phyloP scores from a whole-genome alignment of 495 filamentous ascomycete species.

The Xylaria bambusicola region DNA sequence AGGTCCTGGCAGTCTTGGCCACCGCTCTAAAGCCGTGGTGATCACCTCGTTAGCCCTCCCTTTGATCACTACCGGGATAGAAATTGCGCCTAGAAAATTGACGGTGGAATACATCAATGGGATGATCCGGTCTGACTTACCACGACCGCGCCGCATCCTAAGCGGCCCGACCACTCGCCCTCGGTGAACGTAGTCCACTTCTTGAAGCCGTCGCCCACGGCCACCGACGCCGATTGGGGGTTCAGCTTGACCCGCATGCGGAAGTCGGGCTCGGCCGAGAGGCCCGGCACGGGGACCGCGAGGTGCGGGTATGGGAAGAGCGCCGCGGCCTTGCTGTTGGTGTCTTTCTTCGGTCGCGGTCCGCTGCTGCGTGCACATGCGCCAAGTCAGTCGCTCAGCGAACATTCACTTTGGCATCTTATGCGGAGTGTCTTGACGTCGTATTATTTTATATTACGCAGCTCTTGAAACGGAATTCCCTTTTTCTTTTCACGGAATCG shows the following conservation, averaged over 20 bases:
- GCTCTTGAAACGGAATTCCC: too few species aligned
- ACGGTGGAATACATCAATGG: too few species aligned
- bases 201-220: conserved; percentile 55
- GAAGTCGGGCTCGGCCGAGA: conserved; percentile 60
- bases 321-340: conserved; percentile 13
- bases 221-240: conserved; percentile 49
- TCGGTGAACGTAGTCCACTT: conserved; percentile 61
- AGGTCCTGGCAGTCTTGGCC: conserved; percentile 51
- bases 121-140: conserved; percentile 53
- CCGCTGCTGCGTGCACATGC: conserved; percentile 18
- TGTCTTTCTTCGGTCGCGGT: conserved; percentile 16
- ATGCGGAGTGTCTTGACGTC: too few species aligned
- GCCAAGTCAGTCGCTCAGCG: neutral
- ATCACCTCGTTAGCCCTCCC: neutral
- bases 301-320: conserved; percentile 30
- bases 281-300: conserved; percentile 41
- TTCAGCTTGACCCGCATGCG: conserved; percentile 64
- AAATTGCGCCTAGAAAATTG: too few species aligned
- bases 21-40: conserved; percentile 47
- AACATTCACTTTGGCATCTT: too few species aligned
- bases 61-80: neutral
- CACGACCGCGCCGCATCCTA: conserved; percentile 60
- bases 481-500: too few species aligned
- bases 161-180: conserved; percentile 62
- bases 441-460: too few species aligned